Percentiles rank a stretch among this genome's conserved stretches.
Conservation (phyloP, 768 basidiomycete species). For the Mrakia frigida region DNA sequence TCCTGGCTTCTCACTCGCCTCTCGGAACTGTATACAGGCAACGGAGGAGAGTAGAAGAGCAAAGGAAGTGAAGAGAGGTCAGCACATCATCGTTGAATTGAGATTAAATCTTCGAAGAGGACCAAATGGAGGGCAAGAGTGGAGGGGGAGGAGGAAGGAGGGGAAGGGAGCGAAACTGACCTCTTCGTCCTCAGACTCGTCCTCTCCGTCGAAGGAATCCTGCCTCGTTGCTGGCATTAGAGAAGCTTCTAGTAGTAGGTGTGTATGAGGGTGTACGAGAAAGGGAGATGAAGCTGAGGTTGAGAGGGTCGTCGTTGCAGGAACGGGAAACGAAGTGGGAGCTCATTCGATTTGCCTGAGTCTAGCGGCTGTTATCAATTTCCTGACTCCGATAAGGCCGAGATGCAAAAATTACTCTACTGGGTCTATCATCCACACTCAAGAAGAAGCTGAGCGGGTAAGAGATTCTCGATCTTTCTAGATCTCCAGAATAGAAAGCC, state of each 20-base stretch:
- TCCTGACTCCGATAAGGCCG: neutral
- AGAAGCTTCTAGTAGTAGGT: neutral
- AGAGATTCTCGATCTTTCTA: too few relatives aligned
- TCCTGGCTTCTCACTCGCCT: neutral
- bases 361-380: neutral
- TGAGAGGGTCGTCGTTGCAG: neutral
- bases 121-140: too few relatives aligned
- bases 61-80: neutral
- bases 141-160: neutral
- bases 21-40: neutral
- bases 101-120: too few relatives aligned
- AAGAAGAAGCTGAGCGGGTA: too few relatives aligned
- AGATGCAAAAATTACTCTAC: neutral
- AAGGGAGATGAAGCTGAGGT: neutral
- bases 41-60: too few relatives aligned
- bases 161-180: neutral
- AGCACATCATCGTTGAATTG: too few relatives aligned
- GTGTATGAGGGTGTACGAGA: neutral
- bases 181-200: neutral
- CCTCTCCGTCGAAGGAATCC: constrained; percentile 3
- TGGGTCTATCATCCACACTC: neutral
- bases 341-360: neutral
- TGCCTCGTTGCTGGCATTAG: neutral
- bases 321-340: neutral
- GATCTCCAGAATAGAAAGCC: too few relatives aligned